A percentile compares a stretch with the other conserved stretches of the same genome.
Conservation (phyloP, 1,139 yeast species). For the Saccharomyces uvarum region DNA sequence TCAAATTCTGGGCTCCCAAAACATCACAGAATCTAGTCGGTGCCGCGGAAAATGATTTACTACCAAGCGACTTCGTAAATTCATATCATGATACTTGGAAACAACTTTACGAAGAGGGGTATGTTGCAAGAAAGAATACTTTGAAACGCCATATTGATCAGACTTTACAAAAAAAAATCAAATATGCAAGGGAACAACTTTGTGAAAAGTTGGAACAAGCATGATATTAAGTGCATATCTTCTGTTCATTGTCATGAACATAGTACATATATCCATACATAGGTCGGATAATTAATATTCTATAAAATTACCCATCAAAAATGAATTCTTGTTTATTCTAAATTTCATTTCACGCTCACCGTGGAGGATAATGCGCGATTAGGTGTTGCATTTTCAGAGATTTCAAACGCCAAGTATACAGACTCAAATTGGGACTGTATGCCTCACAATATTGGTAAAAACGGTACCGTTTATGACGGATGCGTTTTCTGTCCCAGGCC, state of each 20-base stretch:
- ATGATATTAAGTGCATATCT: background rate
- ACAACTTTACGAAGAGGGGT: slow-evolving; percentile 12
- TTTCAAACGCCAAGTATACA: no score
- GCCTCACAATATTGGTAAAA: no score
- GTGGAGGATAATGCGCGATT: background rate
- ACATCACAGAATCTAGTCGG: slow-evolving; percentile 17
- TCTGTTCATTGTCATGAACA: background rate
- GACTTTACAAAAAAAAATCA: slow-evolving; percentile 11
- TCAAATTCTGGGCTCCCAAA: slow-evolving; percentile 18
- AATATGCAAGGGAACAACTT: slow-evolving; percentile 9
- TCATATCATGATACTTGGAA: slow-evolving; percentile 13
- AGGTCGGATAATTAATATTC: slow-evolving; percentile 1
- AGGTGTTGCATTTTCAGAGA: background rate
- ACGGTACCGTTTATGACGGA: no score
- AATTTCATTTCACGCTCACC: background rate
- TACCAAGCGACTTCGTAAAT: slow-evolving; percentile 15
- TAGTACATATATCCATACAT: slow-evolving; percentile 1
- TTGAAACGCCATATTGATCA: slow-evolving; percentile 7
- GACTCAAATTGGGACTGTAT: no score
- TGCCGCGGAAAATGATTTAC: slow-evolving; percentile 15
- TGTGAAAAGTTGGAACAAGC: slow-evolving; percentile 7
- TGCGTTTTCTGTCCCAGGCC: background rate
- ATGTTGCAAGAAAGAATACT: slow-evolving; percentile 7
- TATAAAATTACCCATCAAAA: slow-evolving; percentile 1
- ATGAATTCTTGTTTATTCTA: background rate